Percentiles rank a stretch among this genome's conserved stretches.
These are phyloP conservation scores for Sinapis alba DNA, from an alignment of 441 rosid genomes.

Conservation along the genomic window DNA sequence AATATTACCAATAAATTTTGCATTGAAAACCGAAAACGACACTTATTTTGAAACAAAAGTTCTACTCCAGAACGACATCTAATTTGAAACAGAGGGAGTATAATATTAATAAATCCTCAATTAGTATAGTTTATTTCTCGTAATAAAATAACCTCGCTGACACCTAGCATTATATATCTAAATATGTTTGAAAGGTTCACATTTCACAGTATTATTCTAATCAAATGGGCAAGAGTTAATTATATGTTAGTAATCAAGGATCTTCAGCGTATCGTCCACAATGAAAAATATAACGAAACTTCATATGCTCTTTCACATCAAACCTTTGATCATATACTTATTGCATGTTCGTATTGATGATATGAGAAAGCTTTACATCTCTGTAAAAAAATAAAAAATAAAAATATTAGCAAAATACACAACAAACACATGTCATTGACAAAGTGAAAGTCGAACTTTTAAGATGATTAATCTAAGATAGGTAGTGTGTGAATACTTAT, in stretches of 20 bases:
- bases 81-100: too few species aligned
- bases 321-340: background rate
- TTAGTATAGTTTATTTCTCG: background rate
- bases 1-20: too few species aligned
- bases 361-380: background rate
- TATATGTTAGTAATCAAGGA: background rate
- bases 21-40: too few species aligned
- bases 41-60: too few species aligned
- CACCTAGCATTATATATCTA: background rate
- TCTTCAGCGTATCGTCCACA: background rate
- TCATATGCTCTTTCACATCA: background rate
- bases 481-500: background rate
- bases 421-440: background rate
- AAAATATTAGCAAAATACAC: background rate
- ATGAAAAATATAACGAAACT: background rate
- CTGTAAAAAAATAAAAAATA: background rate
- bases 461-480: background rate
- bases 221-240: background rate
- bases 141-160: conserved; percentile 6
- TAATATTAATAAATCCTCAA: background rate
- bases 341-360: background rate
- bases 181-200: background rate
- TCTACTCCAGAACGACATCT: too few species aligned
- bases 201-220: conserved; percentile 1
- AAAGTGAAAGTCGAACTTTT: background rate